phyloP scores from a whole-genome alignment of 768 basidiomycete species.

The Mrakia frigida region DNA sequence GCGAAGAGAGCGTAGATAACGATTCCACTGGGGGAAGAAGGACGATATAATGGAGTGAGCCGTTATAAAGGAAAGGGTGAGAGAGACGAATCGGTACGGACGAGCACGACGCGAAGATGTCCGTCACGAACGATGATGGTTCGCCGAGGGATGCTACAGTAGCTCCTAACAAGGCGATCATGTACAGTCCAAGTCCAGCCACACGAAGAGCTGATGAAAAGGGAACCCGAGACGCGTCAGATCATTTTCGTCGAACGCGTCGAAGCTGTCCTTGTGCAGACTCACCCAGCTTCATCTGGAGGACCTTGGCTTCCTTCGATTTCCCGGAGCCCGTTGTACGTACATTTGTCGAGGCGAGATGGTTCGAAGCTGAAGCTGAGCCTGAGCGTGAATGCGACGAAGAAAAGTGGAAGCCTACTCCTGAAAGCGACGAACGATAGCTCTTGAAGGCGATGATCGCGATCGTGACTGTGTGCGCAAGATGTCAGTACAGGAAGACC shows the following conservation, averaged over 20 bases:
- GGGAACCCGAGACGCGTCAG: neutral
- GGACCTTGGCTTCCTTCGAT: neutral
- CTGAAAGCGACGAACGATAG: neutral
- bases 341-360: neutral
- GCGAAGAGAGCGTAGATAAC: neutral
- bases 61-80: neutral
- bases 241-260: neutral
- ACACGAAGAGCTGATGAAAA: neutral
- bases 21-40: neutral
- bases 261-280: neutral
- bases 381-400: neutral
- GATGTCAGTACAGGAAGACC: too few relatives aligned
- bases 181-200: neutral
- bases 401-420: neutral
- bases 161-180: neutral
- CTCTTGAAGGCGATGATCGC: neutral
- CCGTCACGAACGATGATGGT: neutral
- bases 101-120: neutral
- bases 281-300: neutral
- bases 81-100: neutral
- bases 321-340: neutral
- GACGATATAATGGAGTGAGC: neutral
- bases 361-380: neutral
- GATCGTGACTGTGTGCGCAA: too few relatives aligned
- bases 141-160: neutral